Conservation (phyloP, 2,329 filamentous ascomycete species). For the Venturia carpophila region DNA sequence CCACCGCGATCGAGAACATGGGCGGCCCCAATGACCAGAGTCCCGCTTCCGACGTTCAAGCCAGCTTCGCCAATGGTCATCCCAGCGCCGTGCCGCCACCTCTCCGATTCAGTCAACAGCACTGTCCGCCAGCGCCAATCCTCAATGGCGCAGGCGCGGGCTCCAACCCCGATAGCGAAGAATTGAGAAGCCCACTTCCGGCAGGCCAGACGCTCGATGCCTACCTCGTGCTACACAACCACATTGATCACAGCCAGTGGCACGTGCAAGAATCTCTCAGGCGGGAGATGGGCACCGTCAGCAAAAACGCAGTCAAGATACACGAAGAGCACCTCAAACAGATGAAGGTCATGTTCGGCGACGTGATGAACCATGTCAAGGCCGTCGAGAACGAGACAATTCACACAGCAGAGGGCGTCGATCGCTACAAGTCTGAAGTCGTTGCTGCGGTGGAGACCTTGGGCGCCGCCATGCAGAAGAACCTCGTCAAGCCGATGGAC, state of each 20-base stretch:
- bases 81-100: slow-evolving; percentile 12
- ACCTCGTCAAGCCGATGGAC: slow-evolving; percentile 1
- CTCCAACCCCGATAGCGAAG: background rate
- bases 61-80: slow-evolving; percentile 7
- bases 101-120: slow-evolving; percentile 9
- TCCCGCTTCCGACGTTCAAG: background rate
- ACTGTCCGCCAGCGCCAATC: background rate
- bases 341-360: background rate
- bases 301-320: background rate
- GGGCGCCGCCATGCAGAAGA: slow-evolving; percentile 8
- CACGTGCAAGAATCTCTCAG: background rate
- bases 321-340: slow-evolving; percentile 10
- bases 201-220: slow-evolving; percentile 14
- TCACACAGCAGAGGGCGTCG: background rate
- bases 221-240: slow-evolving; percentile 7
- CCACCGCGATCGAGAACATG: background rate
- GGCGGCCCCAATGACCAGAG: background rate
- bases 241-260: slow-evolving; percentile 10
- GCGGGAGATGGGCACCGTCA: background rate
- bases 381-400: background rate
- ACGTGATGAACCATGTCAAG: slow-evolving; percentile 3
- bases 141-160: background rate
- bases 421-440: background rate
- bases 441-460: background rate
- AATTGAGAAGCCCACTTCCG: slow-evolving; percentile 3